Base-by-base conservation (phyloP, 192 early-diverging fungal genomes). In the Mortierella antarctica region DNA sequence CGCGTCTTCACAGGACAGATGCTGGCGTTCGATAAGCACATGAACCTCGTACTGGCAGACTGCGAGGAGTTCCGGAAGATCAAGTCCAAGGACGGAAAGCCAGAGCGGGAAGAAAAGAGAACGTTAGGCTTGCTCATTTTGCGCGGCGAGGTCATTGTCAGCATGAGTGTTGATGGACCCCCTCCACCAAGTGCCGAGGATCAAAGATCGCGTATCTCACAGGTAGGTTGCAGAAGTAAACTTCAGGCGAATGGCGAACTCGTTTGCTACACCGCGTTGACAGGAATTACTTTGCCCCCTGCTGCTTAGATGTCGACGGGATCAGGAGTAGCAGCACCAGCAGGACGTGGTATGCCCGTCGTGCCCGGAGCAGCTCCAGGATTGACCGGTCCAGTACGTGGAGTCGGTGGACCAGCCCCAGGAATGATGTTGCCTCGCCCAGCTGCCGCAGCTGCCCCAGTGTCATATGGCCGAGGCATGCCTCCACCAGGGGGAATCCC, bases 11-110 rank as follows among this genome's bases (percentile, higher is more conserved):
- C 97, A 11, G 98, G 98, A 45, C 96, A 98, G 74, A 98, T 99
- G 97, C 88, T 99, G 49, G 98, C 98, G 18, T 99, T 99, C 71
- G 98, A 99, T 86, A 97, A 98, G 83, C 95, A 99, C 84, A 99
- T 99, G 98, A 99, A 99, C 75, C 87, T 99, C 58, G 98, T 99
- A 18, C 89, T 99, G 21, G 88, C 96, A 39, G 98, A 99, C 82
- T 96, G 95, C 86, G 95, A 99, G 83, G 98, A 99, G 82, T 97
- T 96, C 80, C 91, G 98, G 53, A 93, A 91, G 63, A 86, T 98
- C 64, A 97, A 95, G 69, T 73, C 89, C n/a, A 96, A 96, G 82
- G 89, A 85, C 50, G 84, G 72, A 50, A 83, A 86, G 39, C 41
- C 83, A 41, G 89, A 92, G 41, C 88, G 92, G 55, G 93, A 95